These are phyloP conservation scores for Cantharellus anzutake DNA, from an alignment of 768 basidiomycete species.

Conservation along the genomic window DNA sequence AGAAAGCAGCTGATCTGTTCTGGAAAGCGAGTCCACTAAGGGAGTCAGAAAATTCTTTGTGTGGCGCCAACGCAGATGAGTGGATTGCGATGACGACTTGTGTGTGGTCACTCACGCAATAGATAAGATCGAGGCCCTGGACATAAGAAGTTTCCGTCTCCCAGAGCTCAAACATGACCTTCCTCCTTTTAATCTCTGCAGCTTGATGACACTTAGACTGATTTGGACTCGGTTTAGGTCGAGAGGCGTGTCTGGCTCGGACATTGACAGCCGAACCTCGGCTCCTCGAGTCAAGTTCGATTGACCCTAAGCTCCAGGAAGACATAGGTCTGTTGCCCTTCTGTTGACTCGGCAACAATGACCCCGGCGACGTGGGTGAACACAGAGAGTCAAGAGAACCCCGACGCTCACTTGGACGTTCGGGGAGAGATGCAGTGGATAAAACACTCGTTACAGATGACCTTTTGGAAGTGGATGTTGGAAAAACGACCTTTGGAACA, in stretches of 20 bases:
- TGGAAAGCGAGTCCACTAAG: constrained; percentile 56
- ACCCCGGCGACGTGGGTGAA: neutral
- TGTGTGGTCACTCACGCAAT: constrained; percentile 35
- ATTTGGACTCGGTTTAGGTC: constrained; percentile 7
- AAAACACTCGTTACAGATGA: constrained; percentile 51
- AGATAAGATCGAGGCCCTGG: constrained; percentile 63
- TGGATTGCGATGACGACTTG: neutral
- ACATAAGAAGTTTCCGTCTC: constrained; percentile 69
- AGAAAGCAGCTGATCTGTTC: constrained; percentile 44
- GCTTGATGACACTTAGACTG: constrained; percentile 28
- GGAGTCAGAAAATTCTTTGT: constrained; percentile 63
- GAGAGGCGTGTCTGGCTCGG: neutral
- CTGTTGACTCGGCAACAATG: neutral
- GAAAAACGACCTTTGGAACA: constrained; percentile 7
- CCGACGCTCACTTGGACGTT: constrained; percentile 20
- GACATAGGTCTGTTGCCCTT: constrained; percentile 8
- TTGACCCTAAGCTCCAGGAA: constrained; percentile 20
- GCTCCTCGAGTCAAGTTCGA: constrained; percentile 14
- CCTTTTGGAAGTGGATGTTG: constrained; percentile 25
- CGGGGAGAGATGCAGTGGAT: constrained; percentile 54
- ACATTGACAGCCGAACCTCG: neutral
- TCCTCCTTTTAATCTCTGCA: constrained; percentile 36
- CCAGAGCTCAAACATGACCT: constrained; percentile 62
- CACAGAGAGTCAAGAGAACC: neutral
- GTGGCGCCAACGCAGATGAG: neutral